Conservation (phyloP, 129 eudicot genomes). For the Deinandra increscens region DNA sequence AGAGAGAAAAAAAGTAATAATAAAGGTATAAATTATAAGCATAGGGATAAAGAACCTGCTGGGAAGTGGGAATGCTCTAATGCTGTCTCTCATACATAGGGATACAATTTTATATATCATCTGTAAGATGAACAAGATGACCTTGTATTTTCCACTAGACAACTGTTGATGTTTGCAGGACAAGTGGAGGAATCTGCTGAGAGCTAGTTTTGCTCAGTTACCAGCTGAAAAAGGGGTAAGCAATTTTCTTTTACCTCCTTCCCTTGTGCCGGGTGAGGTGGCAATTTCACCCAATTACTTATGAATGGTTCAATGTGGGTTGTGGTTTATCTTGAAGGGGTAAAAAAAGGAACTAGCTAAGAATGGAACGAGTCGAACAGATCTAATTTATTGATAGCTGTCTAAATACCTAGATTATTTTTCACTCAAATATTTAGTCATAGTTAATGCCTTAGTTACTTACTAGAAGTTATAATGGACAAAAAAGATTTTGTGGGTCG, state of each 20-base stretch:
- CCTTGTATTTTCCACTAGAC: neutral
- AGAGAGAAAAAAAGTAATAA: no score
- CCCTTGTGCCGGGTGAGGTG: neutral
- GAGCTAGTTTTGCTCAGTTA: slow-evolving; percentile 79
- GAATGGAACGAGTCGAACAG: no score
- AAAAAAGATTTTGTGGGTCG: neutral
- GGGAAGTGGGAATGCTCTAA: no score
- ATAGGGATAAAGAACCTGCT: no score
- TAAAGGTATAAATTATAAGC: no score
- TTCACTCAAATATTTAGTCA: neutral
- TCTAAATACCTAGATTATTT: neutral
- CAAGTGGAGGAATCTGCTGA: slow-evolving; percentile 95
- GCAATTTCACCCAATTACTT: neutral
- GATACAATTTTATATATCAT: slow-evolving; percentile 2
- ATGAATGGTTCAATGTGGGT: neutral
- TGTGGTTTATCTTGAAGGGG: neutral
- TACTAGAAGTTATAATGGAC: neutral
- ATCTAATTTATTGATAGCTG: neutral
- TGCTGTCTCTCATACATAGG: neutral
- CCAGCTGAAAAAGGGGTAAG: slow-evolving; percentile 85
- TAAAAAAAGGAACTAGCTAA: neutral
- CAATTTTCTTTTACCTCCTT: neutral
- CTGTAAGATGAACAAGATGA: slow-evolving; percentile 13
- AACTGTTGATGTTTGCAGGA: slow-evolving; percentile 53
- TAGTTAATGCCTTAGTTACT: neutral